Percentiles rank a stretch among this genome's conserved stretches.
Conservation (phyloP, 345 rosid genomes). For the Syzygium aromaticum region DNA sequence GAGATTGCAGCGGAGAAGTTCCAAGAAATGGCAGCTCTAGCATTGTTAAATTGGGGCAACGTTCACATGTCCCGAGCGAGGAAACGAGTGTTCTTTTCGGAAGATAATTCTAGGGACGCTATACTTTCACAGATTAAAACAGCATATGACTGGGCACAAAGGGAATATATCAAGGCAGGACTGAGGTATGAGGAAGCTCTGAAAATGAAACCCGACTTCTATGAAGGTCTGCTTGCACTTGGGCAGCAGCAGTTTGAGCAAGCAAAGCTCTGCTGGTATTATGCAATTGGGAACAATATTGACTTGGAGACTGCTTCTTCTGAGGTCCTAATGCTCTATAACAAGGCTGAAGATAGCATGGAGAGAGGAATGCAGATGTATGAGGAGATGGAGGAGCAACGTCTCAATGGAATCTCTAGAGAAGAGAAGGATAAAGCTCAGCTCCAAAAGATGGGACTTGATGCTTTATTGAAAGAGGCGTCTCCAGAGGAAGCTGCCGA, state of each 20-base stretch:
- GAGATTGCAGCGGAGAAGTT: slow-evolving; percentile 80
- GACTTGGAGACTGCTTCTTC: slow-evolving; percentile 42
- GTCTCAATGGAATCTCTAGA: slow-evolving; percentile 82
- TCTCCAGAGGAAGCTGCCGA: slow-evolving; percentile 74
- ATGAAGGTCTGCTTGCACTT: slow-evolving; percentile 88
- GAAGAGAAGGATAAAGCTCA: slow-evolving; percentile 50
- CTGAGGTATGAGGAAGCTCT: slow-evolving; percentile 72
- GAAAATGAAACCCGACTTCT: slow-evolving; percentile 77
- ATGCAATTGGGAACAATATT: slow-evolving; percentile 62
- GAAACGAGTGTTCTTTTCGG: slow-evolving; percentile 54
- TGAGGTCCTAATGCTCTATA: slow-evolving; percentile 77
- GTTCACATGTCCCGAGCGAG: slow-evolving; percentile 90
- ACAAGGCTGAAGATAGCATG: slow-evolving; percentile 98
- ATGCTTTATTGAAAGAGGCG: slow-evolving; percentile 44
- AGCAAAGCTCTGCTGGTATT: slow-evolving; percentile 92
- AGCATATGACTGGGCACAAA: slow-evolving; percentile 68
- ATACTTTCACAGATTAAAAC: slow-evolving; percentile 38
- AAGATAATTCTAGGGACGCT: slow-evolving; percentile 59
- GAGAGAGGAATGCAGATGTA: slow-evolving; percentile 96
- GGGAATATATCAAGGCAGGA: slow-evolving; percentile 70
- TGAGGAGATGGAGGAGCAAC: slow-evolving; percentile 93
- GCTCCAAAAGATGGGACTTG: slow-evolving; percentile 65
- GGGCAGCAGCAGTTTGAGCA: slow-evolving; percentile 96
- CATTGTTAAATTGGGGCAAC: slow-evolving; percentile 95
- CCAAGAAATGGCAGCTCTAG: slow-evolving; percentile 97